Base-by-base conservation (phyloP, 2,329 filamentous ascomycete species). In the Nemania serpens region DNA sequence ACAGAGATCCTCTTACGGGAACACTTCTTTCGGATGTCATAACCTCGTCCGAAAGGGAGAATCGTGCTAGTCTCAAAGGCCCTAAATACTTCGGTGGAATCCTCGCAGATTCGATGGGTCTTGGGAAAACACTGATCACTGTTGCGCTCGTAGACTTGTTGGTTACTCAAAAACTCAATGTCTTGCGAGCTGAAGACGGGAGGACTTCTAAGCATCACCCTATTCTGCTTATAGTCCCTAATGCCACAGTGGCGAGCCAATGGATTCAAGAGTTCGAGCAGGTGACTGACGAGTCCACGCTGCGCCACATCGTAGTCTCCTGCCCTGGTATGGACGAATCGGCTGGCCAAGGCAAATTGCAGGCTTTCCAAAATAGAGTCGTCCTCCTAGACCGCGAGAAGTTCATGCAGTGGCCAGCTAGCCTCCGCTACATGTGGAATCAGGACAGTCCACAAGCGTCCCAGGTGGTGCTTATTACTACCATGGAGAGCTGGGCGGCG, bases 41-140 rank as follows among this genome's bases (percentile, higher is more conserved):
- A 37, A 66, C 62, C 0, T 1, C 6, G 0, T 10, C 15, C 4
- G 67, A 71, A 37, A 50, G 36, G 12, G n/a, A 39, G 5, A 61
- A 68, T 49, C 57, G 66, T 20, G n/a, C 48, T 4, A 55, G 34
- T 25, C 62, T 73, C 1, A 61, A 58, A 13, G 66, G 68, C 6
- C 68, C 69, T 1, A 64, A 51, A 18, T 72, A 69, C 13, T 66
- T 60, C 15, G 70, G 70, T n/a, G 69, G 65, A 15, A 71, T 73
- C 12, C 58, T 71, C 1, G 70, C 69, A 0, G 71, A 73, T 29
- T 71, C 69, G 0, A 72, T 73, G 71, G 71, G 71, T 5, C 59
- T 73, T 1, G 71, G 71, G 1, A 73, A 73, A 55, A 73, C 70
- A 0, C 50, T 73, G 2, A 64, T 63, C 4, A 67, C 64, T 0